A percentile compares a stretch with the other conserved stretches of the same genome.
phyloP scores from a whole-genome alignment of 2,329 filamentous ascomycete species.

The Aspergillus tamarii region DNA sequence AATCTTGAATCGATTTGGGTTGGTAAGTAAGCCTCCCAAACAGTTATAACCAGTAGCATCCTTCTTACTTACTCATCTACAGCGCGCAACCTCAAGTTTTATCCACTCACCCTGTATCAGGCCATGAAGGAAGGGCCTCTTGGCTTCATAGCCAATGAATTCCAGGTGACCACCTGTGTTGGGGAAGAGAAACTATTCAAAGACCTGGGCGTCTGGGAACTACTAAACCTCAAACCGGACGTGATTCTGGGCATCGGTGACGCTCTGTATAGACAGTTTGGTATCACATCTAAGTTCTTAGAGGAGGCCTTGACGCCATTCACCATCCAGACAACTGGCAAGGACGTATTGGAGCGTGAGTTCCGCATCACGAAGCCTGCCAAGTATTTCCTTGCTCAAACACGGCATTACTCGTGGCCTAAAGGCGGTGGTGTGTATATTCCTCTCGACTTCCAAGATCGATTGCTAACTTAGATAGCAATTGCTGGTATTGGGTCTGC shows the following conservation, averaged over 20 bases:
- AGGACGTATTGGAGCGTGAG: constrained; percentile 13
- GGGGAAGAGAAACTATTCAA: constrained; percentile 41
- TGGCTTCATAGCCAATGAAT: constrained; percentile 32
- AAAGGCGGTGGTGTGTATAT: constrained; percentile 47
- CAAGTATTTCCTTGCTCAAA: constrained; percentile 46
- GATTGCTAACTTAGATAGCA: constrained; percentile 29
- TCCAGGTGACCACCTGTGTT: constrained; percentile 35
- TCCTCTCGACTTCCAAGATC: neutral
- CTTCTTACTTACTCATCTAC: neutral
- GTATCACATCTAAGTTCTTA: constrained; percentile 4
- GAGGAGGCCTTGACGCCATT: constrained; percentile 3
- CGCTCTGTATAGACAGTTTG: constrained; percentile 1
- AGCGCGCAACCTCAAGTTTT: constrained; percentile 55
- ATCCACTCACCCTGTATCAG: constrained; percentile 44
- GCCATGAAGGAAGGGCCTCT: constrained; percentile 36
- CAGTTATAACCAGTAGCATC: neutral
- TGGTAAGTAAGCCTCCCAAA: constrained; percentile 5
- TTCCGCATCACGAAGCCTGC: constrained; percentile 36
- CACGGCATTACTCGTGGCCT: constrained; percentile 55
- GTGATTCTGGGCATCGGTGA: constrained; percentile 47
- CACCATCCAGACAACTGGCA: constrained; percentile 17
- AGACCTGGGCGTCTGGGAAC: constrained; percentile 46
- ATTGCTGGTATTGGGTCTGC: constrained; percentile 51
- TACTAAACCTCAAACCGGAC: constrained; percentile 49
- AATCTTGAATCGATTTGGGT: constrained; percentile 55